These are phyloP conservation scores for Solanum verrucosum DNA, from an alignment of 257 asterid genomes.

Conservation along the genomic window DNA sequence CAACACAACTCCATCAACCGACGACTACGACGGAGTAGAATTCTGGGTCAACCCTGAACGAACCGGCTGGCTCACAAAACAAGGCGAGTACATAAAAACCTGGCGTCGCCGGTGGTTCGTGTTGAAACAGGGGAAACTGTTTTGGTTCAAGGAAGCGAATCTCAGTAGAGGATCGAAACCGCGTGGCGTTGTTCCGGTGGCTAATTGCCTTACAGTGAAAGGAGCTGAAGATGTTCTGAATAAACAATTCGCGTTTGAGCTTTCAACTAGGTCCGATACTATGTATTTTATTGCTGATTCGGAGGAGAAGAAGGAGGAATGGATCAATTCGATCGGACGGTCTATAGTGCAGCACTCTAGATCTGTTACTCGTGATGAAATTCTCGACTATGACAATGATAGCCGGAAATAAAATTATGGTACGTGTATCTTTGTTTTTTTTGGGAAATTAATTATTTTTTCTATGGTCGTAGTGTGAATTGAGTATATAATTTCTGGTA, in stretches of 20 bases:
- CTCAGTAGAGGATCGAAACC: conserved; percentile 61
- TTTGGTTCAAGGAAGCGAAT: conserved; percentile 89
- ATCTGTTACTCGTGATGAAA: conserved; percentile 71
- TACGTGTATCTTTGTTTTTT: neutral
- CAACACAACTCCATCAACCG: conserved; percentile 42
- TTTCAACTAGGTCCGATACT: conserved; percentile 67
- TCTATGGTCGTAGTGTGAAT: neutral
- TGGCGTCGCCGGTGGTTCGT: conserved; percentile 99
- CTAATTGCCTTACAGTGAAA: conserved; percentile 71
- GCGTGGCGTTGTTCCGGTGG: conserved; percentile 82
- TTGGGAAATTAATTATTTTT: neutral
- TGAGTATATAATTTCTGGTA: neutral
- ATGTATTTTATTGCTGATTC: conserved; percentile 91
- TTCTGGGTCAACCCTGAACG: conserved; percentile 87
- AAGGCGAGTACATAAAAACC: conserved; percentile 94
- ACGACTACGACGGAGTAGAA: conserved; percentile 70
- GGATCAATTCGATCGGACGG: conserved; percentile 91
- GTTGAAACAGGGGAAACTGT: conserved; percentile 78
- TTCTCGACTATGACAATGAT: conserved; percentile 77
- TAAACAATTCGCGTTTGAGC: conserved; percentile 72
- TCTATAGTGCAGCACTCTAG: conserved; percentile 86
- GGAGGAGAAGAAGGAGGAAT: conserved; percentile 89
- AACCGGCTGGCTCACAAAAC: conserved; percentile 81
- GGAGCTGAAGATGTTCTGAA: conserved; percentile 92
- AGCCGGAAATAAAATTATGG: conserved; percentile 18